phyloP scores from a whole-genome alignment of 306 rosid species.

The Citrullus colocynthis region DNA sequence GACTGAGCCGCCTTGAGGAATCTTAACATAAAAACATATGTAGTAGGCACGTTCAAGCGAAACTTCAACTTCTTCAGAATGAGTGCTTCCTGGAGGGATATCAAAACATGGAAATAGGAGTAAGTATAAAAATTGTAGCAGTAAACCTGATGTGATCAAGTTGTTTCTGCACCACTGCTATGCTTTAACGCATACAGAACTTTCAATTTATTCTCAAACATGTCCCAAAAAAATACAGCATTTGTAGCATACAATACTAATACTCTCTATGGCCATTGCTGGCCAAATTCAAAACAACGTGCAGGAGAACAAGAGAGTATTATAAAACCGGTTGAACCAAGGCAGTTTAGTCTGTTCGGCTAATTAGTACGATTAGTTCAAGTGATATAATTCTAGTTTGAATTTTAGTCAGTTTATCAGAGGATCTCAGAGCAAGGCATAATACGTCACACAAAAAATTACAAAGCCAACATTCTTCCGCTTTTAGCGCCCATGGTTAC shows the following conservation, averaged over 20 bases:
- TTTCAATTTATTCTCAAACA: no score
- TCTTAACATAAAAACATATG: slow-evolving; percentile 83
- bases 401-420: not conserved
- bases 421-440: not conserved
- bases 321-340: not conserved
- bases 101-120: slow-evolving; percentile 1
- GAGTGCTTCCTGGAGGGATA: slow-evolving; percentile 55
- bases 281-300: not conserved
- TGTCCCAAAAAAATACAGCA: not conserved
- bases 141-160: not conserved
- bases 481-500: not conserved
- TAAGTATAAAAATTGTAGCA: not conserved
- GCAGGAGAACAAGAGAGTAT: not conserved
- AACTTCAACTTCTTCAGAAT: slow-evolving; percentile 64
- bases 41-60: slow-evolving; percentile 71
- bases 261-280: not conserved
- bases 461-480: not conserved
- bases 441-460: not conserved
- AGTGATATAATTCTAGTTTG: not conserved
- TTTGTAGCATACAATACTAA: not conserved
- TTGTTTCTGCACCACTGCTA: not conserved
- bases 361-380: not conserved
- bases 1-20: slow-evolving; percentile 88
- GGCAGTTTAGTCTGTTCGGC: not conserved
- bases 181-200: not conserved